Evolutionary conservation across 108 stramenopile species (phyloP).

Genomic region (Fragilaria radians): DNA sequence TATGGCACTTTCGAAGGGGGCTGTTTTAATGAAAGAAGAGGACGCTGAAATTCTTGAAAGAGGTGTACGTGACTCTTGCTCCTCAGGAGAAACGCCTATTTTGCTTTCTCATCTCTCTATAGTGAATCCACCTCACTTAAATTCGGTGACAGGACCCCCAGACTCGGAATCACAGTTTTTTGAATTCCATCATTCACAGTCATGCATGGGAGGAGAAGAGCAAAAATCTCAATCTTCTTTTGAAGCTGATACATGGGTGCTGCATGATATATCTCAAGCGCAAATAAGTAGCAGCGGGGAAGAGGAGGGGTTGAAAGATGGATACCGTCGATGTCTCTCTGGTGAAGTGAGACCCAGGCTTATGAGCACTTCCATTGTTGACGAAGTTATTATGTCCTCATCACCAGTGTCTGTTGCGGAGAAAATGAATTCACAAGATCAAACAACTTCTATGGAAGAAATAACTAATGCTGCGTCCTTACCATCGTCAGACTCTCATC

Average conservation of each 20-base stretch:
- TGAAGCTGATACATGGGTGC: background rate
- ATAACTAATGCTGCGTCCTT: no score
- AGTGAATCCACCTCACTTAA: background rate
- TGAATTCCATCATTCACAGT: background rate
- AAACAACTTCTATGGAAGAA: background rate
- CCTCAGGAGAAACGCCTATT: slow-evolving; percentile 8
- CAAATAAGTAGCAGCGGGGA: background rate
- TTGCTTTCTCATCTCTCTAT: background rate
- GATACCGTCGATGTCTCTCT: slow-evolving; percentile 3
- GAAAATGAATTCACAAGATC: background rate
- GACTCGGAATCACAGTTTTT: background rate
- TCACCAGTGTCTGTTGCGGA: background rate
- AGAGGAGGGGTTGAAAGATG: background rate
- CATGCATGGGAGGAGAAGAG: background rate
- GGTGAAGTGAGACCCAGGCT: background rate
- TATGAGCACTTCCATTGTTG: background rate
- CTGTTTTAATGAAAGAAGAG: slow-evolving; percentile 5
- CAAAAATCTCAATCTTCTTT: background rate
- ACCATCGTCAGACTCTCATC: background rate
- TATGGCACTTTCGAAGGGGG: background rate
- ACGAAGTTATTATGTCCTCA: background rate
- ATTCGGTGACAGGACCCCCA: background rate
- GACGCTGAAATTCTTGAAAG: slow-evolving; percentile 13
- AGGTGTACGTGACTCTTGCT: slow-evolving; percentile 2
- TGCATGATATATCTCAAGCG: background rate